Evolutionary conservation across 345 rosid species (phyloP).

Genomic region (Lepidium africanum): DNA sequence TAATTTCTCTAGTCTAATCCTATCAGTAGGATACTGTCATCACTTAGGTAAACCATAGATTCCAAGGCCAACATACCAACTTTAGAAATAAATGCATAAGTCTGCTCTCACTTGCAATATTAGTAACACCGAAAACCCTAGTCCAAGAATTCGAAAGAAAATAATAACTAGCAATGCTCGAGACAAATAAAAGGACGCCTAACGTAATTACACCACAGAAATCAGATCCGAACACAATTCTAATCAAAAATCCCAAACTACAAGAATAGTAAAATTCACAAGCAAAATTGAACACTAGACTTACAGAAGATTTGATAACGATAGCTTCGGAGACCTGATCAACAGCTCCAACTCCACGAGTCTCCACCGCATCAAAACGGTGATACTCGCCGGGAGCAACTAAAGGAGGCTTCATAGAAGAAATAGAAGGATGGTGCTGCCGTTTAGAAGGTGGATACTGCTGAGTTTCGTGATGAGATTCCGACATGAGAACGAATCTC

Average conservation of each 20-base stretch:
- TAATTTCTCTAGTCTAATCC: not conserved
- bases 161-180: constrained; percentile 12
- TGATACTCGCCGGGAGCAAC: constrained; percentile 65
- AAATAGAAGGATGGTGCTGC: constrained; percentile 42
- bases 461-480: constrained; percentile 31
- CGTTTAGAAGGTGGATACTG: constrained; percentile 30
- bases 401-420: constrained; percentile 70
- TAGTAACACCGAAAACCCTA: constrained; percentile 7
- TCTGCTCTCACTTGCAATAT: constrained; percentile 7
- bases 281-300: constrained; percentile 13
- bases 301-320: constrained; percentile 57
- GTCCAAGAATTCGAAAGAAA: not conserved
- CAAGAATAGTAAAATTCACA: not conserved
- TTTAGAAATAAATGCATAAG: not conserved
- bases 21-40: not conserved
- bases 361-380: constrained; percentile 42
- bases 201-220: not conserved
- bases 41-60: not conserved
- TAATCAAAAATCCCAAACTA: not conserved
- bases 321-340: constrained; percentile 58
- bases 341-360: constrained; percentile 27
- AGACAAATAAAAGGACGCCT: not conserved
- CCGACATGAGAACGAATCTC: constrained; percentile 43
- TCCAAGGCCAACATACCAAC: not conserved
- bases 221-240: constrained; percentile 31